Base-by-base conservation (phyloP, 1,139 yeast species). In the Candida glucosophila region DNA sequence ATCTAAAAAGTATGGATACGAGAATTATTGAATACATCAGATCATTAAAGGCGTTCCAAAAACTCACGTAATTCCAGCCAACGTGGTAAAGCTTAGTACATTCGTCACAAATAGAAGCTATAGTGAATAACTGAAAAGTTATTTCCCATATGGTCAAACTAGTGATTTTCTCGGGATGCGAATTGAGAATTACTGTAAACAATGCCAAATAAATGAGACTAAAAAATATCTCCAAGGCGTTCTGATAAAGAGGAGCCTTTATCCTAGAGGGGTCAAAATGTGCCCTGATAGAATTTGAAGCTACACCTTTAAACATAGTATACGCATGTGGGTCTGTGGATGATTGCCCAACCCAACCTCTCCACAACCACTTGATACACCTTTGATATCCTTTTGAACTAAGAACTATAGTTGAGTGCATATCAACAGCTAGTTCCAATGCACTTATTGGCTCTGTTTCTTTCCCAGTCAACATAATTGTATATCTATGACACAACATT, bases 311-410 rank as follows among this genome's bases (percentile, higher is more conserved):
- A 48, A 78, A 82, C 33, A 77, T 44, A 18, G 74, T 77, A 41
- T 79, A 85, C 12, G 73, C 68, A 18, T 73, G 68, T 6, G 92
- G 85, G 43, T 81, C 82, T 11, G 49, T 51, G n/a, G 73, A 69
- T 20, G 80, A 70, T 51, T 83, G 95, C 23, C 80, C 66, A 34
- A 85, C 80, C 94, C 95, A 83, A 12, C 95, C 95, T 33, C 88
- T 60, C 95, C 95, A 85, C 28, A 85, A 53, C 94, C 95, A 85
- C 39, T 77, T 76, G 44, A 82, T 70, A 55, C 95, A 82, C 31
- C 94, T 58, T 50, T 85, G 95, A 49, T 74, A 85, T 0, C 95
- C 95, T 3, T 79, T 57, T 0, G 92, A 73, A 0, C 85, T 76
- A 41, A 85, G 81, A 12, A 83, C 77, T 12, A 68, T 64, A 9